These are phyloP conservation scores for Ogataea thermomethanolica DNA, from an alignment of 805 yeast species.

Conservation along the genomic window DNA sequence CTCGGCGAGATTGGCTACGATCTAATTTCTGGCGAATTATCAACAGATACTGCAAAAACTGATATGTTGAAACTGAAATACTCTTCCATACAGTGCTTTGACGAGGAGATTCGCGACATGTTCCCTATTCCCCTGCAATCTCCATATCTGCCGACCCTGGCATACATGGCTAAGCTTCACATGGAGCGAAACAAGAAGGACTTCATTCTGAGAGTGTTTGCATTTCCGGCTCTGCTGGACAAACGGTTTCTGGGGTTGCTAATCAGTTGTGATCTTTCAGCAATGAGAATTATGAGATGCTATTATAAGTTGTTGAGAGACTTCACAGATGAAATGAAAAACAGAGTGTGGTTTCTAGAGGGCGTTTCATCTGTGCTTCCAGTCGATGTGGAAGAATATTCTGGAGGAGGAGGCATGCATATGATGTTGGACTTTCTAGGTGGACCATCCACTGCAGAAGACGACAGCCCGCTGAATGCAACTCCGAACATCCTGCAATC, in stretches of 20 bases:
- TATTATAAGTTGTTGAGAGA: slow-evolving; percentile 79
- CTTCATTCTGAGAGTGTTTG: slow-evolving; percentile 81
- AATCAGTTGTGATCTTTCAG: slow-evolving; percentile 80
- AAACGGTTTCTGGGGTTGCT: slow-evolving; percentile 71
- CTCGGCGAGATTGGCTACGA: slow-evolving; percentile 64
- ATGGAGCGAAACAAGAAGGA: slow-evolving; percentile 81
- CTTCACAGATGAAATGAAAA: slow-evolving; percentile 83
- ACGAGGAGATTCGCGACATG: slow-evolving; percentile 76
- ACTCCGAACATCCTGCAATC: slow-evolving; percentile 41
- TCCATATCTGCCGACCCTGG: slow-evolving; percentile 83
- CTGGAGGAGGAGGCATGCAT: slow-evolving; percentile 90
- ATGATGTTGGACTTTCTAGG: slow-evolving; percentile 88
- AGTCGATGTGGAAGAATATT: slow-evolving; percentile 85
- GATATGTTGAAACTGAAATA: slow-evolving; percentile 31
- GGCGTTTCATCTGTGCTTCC: slow-evolving; percentile 88
- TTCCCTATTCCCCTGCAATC: slow-evolving; percentile 82
- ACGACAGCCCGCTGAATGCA: slow-evolving; percentile 38
- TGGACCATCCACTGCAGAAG: slow-evolving; percentile 44
- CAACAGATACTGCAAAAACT: slow-evolving; percentile 13
- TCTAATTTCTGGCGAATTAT: slow-evolving; percentile 33
- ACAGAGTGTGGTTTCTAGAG: slow-evolving; percentile 89
- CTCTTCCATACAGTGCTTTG: slow-evolving; percentile 75
- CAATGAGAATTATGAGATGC: slow-evolving; percentile 87
- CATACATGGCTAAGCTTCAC: slow-evolving; percentile 79
- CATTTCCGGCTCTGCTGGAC: slow-evolving; percentile 90